Conservation (phyloP, 441 rosid species). For the Viola pubescens region DNA sequence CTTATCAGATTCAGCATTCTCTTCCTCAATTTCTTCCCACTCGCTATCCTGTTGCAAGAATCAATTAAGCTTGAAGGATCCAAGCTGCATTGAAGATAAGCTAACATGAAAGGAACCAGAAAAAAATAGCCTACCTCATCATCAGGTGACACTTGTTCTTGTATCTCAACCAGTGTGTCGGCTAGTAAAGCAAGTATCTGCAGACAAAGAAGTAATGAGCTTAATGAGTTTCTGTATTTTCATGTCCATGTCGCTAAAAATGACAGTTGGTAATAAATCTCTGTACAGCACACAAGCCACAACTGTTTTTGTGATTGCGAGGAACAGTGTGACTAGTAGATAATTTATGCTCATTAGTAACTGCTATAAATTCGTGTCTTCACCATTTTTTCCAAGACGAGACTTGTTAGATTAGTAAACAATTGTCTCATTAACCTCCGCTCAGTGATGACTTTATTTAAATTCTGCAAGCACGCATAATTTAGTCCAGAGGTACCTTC, state of each 20-base stretch:
- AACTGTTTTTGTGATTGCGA: too few relatives aligned
- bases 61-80: conserved; percentile 13
- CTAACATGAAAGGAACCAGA: conserved; percentile 8
- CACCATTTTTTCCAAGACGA: too few relatives aligned
- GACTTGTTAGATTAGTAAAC: too few relatives aligned
- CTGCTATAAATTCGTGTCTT: too few relatives aligned
- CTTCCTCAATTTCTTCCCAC: conserved; percentile 78
- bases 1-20: conserved; percentile 39
- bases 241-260: too few relatives aligned
- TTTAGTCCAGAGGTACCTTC: conserved; percentile 45
- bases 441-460: too few relatives aligned
- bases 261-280: too few relatives aligned
- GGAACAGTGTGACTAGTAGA: too few relatives aligned
- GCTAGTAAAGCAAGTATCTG: conserved; percentile 79
- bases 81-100: conserved; percentile 7
- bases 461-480: not conserved
- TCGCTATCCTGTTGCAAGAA: conserved; percentile 51
- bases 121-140: conserved; percentile 47
- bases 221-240: too few relatives aligned
- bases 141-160: conserved; percentile 59
- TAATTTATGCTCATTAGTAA: too few relatives aligned
- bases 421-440: too few relatives aligned
- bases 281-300: too few relatives aligned
- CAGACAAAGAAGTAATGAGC: conserved; percentile 3
- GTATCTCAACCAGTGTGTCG: conserved; percentile 73